These are phyloP conservation scores for Gracilaria domingensis DNA, from an alignment of 23 red algal genomes.

Conservation along the genomic window DNA sequence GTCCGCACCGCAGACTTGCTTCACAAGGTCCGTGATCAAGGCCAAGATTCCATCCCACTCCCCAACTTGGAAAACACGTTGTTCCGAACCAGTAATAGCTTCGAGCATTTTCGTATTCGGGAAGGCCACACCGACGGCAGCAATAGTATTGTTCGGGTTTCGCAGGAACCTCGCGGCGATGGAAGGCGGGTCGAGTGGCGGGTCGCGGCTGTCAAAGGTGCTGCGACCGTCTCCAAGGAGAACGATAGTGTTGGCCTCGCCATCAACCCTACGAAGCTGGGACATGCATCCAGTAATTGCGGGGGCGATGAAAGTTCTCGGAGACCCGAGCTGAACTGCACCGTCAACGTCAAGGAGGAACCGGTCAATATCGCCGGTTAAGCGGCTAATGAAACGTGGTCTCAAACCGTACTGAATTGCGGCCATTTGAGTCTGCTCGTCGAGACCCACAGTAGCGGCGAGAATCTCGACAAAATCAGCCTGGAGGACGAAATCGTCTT, in stretches of 20 bases:
- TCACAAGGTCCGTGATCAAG: too few species aligned
- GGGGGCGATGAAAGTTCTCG: background rate
- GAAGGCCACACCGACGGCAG: background rate
- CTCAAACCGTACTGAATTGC: constrained; percentile 33
- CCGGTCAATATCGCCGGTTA: background rate
- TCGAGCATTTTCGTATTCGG: background rate
- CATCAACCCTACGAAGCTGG: background rate
- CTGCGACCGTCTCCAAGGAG: constrained; percentile 44
- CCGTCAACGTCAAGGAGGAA: background rate
- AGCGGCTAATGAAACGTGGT: background rate
- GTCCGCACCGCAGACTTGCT: too few species aligned
- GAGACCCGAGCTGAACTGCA: background rate
- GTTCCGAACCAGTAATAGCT: background rate
- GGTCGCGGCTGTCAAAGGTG: background rate
- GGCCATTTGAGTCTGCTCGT: background rate
- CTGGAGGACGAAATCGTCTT: constrained; percentile 1
- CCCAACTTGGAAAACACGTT: background rate
- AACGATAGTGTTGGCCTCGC: constrained; percentile 24
- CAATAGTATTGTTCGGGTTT: background rate
- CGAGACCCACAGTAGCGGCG: background rate
- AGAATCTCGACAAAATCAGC: constrained; percentile 9
- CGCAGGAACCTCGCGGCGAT: background rate
- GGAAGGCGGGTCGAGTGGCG: background rate
- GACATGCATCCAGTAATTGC: background rate
- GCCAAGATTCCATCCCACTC: background rate